Evolutionary conservation across 306 rosid species (phyloP), one percentile per base, ranked within the genome.

Genomic region (Gynostemma pentaphyllum): DNA sequence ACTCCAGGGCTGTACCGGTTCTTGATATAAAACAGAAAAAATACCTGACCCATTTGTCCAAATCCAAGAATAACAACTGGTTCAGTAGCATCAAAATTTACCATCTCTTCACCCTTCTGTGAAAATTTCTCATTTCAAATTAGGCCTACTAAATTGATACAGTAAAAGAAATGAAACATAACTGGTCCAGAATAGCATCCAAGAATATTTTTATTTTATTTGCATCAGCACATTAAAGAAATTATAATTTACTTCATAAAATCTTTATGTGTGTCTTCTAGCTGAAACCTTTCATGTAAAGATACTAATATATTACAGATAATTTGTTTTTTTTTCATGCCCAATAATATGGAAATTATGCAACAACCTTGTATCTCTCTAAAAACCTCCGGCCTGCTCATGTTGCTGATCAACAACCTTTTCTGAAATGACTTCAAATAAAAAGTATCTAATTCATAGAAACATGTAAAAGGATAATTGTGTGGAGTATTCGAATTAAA

Each of bases 11-110:
- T 40, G 48, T 22, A 40, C 34, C 47, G 1, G 23, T 54, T 78
- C 49, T 27, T 51, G 53, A 66, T 42, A 68, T 57, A 75, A 19
- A 65, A 75, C 40, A 55, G 10, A 53, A 46, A 48, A 54, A 27
- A 48, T 79, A 92, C 99, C 99, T 92, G 99, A 50, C 95, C 96
- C 94, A 84, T 92, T 78, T 88, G 94, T 46, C 99, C 99, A 79
- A 92, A 92, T 75, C 99, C 99, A 82, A 92, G 88, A 71, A 88
- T 80, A 48, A 92, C 85, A 72, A 92, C 82, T 19, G 98, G 98
- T 57, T 91, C 98, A n/a, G 74, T 82, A 15, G 78, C 85, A 30
- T 80, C 69, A 42, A 82, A 92, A 76, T 82, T 68, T 64, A 78
- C 74, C 77, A 28, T 67, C 68, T 82, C 95, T 24, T 80, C 50